A percentile compares a stretch with the other conserved stretches of the same genome.
These are phyloP conservation scores for Fusarium kyushuense DNA, from an alignment of 2,329 filamentous ascomycete genomes.

Conservation along the genomic window DNA sequence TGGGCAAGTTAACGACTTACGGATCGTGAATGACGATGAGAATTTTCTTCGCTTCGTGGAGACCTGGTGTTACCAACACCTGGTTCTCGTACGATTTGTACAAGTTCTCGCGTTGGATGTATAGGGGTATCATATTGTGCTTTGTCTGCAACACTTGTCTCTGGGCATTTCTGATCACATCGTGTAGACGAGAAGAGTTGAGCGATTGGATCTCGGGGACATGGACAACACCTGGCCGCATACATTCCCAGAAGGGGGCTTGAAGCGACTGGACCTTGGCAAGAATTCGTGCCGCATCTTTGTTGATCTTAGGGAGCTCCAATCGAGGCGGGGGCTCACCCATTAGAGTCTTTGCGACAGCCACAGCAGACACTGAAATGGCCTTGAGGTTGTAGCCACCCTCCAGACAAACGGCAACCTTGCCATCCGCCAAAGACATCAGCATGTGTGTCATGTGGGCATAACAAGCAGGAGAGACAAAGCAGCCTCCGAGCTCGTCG, in stretches of 20 bases:
- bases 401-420: conserved; percentile 91
- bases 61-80: conserved; percentile 81
- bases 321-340: conserved; percentile 84
- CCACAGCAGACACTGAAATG: conserved; percentile 91
- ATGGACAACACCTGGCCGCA: conserved; percentile 76
- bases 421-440: conserved; percentile 91
- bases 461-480: conserved; percentile 90
- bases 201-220: conserved; percentile 63
- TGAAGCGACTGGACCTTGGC: conserved; percentile 71
- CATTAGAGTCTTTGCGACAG: conserved; percentile 93
- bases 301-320: conserved; percentile 67
- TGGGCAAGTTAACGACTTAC: conserved; percentile 60
- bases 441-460: conserved; percentile 99
- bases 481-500: conserved; percentile 92
- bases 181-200: conserved; percentile 76
- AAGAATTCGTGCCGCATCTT: conserved; percentile 67
- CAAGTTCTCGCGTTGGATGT: conserved; percentile 79
- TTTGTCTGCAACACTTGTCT: conserved; percentile 76
- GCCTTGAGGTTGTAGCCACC: conserved; percentile 95
- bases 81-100: conserved; percentile 87
- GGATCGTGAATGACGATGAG: conserved; percentile 93
- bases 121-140: conserved; percentile 82
- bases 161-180: conserved; percentile 84
- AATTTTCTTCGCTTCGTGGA: conserved; percentile 74
- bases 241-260: conserved; percentile 85